Evolutionary conservation across 371 early-diverging fungal genomes (phyloP), one percentile per base, ranked within the genome.

Genomic region (Scutellospora calospora): DNA sequence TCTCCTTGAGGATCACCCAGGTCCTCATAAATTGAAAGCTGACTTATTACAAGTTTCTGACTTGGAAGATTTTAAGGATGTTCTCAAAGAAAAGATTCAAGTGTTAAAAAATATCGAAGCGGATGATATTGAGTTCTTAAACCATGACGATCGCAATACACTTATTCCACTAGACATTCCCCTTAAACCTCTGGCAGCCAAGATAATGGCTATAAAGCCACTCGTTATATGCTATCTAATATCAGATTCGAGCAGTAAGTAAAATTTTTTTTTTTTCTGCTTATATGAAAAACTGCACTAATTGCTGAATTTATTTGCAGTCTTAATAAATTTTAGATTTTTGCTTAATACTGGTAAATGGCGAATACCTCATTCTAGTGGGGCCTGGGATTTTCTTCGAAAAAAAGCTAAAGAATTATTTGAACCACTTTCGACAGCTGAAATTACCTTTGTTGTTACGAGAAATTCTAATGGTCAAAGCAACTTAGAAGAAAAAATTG

Each of bases 191-290:
- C 20, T 65, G 65, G 65, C 29, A 20, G 33, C 31, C 18, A 33
- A 65, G 20, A 41, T 20, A 12, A 49, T 27, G 6, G 52, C 2
- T 49, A 25, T 8, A 31, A 51, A 11, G 29, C 72, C 52, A 41
- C 72, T 72, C 12, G 27, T 72, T n/a, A 22, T 52, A 18, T 3
- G 52, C 2, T 72, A 72, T 72, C 52, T 51, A 18, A 16, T 72
- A 35, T 49, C 72, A 49, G 31, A 72, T 72, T 25, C 14, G 16
- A 72, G 33, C 35, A 65, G 65, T 65, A 65, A 27, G 65, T 65
- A 27, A 20, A 55, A 55, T 20, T 2, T n/a, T n/a, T 20, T 2
- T n/a, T n/a, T 55, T 55, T 55, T 55, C 57, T 55, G 6, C 57
- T 25, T 55, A 25, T 55, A 55, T 55, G 20, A 55, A 55, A 20